Conservation (phyloP, 1,284 basidiomycete genomes). For the Trichosporon faecale region DNA sequence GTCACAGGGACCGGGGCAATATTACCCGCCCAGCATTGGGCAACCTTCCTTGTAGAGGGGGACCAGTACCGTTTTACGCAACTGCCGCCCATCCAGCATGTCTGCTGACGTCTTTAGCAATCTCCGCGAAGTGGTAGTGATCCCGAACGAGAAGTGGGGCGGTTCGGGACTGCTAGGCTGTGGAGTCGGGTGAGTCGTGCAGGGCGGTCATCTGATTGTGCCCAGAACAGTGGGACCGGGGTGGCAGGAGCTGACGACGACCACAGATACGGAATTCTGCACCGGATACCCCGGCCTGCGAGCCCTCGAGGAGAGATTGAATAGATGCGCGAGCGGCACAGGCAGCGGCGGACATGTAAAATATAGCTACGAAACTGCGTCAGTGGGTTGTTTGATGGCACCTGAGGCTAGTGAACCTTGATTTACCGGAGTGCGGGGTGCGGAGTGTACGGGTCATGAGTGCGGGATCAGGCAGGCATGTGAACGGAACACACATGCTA, state of each 20-base stretch:
- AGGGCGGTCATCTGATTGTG: neutral
- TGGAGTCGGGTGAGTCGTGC: conserved; percentile 70
- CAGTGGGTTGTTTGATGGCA: neutral
- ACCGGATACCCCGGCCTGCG: conserved; percentile 70
- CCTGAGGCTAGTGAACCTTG: neutral
- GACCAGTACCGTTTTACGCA: neutral
- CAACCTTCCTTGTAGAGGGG: neutral
- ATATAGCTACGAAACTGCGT: neutral
- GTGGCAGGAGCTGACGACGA: neutral
- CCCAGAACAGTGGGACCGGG: neutral
- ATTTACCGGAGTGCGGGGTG: neutral
- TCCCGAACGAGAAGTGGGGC: conserved; percentile 93
- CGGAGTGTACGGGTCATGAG: neutral
- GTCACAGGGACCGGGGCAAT: neutral
- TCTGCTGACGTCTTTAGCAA: conserved; percentile 58
- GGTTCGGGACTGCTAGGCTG: conserved; percentile 90
- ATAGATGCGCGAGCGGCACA: neutral
- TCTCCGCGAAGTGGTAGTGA: conserved; percentile 82
- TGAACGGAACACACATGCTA: neutral
- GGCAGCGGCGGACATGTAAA: neutral
- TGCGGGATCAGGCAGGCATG: neutral
- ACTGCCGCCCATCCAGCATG: neutral
- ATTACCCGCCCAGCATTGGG: neutral
- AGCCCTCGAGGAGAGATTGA: conserved; percentile 26
- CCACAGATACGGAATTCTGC: conserved; percentile 65